Base-by-base conservation (phyloP, 257 asterid species). In the Paulownia fortunei region DNA sequence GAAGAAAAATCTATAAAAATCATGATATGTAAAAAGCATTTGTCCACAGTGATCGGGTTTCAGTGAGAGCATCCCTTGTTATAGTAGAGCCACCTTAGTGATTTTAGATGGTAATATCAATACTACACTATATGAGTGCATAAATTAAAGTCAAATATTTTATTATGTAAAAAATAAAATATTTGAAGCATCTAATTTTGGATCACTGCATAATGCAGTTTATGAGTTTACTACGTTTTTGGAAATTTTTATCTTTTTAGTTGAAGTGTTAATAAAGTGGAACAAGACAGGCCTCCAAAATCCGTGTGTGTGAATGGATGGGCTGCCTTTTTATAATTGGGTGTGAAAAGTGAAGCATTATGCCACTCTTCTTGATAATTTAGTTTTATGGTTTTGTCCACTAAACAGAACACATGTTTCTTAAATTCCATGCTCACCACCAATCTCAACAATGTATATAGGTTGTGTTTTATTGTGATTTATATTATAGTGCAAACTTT, bases 341-440 rank as follows among this genome's bases (percentile, higher is more conserved):
- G 49, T 30, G n/a, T 4, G 34, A 47, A 49, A 49, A 8, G 19
- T 30, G 46, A 15, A 46, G 15, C 59, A 4, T 23, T 44, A 5
- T 18, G 32, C 4, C n/a, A 12, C 0, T 56, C 61, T 61, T 32
- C 12, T 16, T 52, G 67, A 65, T 79, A 64, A 64, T 41, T 24
- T 63, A 39, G n/a, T 36, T 52, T 54, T 55, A 63, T 19, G 0
- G 19, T 72, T 24, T 63, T 62, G 26, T 24, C 51, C 72, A 61
- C 72, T 62, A 74, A 60, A 46, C 32, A 30, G 37, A 30, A 60
- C 52, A 74, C 72, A 47, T 74, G 54, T 74, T 62, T 8, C 66
- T 15, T 47, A 24, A 47, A 13, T 47, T 62, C 9, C 27, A 19
- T 47, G 34, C 27, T 30, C 24, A 58, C n/a, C 26, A 24, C 26